A percentile compares a stretch with the other conserved stretches of the same genome.
Evolutionary conservation across 495 filamentous ascomycete species (phyloP).

Genomic region (Aspergillus affinis): DNA sequence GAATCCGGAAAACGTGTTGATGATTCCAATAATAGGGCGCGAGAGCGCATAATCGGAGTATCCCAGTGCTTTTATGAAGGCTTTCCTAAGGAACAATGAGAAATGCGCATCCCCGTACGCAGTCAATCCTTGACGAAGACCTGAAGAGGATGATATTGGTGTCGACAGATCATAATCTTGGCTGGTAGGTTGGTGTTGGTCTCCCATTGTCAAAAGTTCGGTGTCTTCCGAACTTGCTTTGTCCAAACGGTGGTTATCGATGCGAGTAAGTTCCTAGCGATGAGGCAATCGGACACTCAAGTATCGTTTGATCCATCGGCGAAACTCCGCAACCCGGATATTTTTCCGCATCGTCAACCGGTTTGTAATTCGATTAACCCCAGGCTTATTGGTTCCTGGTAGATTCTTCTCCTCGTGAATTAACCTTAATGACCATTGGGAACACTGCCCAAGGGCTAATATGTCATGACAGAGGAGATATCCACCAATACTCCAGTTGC

Average conservation of each 20-base stretch:
- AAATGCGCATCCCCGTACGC: slow-evolving; percentile 70
- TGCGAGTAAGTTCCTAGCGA: background rate
- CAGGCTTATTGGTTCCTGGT: background rate
- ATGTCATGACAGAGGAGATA: too few species aligned
- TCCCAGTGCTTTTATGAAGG: slow-evolving; percentile 69
- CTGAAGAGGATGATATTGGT: slow-evolving; percentile 47
- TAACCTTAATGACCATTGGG: too few species aligned
- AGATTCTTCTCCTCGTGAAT: too few species aligned
- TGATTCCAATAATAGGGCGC: slow-evolving; percentile 63
- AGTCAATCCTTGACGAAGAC: slow-evolving; percentile 59
- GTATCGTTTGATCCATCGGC: background rate
- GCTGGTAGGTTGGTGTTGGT: background rate
- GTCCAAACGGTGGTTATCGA: background rate
- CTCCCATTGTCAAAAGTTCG: slow-evolving; percentile 14
- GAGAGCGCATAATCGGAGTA: slow-evolving; percentile 67
- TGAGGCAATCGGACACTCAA: background rate
- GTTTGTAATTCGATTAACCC: background rate
- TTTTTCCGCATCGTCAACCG: background rate
- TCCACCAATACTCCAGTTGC: too few species aligned
- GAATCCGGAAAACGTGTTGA: slow-evolving; percentile 65
- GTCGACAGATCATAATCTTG: slow-evolving; percentile 56
- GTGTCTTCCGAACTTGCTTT: background rate
- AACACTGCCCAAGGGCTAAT: too few species aligned
- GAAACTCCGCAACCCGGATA: slow-evolving; percentile 4
- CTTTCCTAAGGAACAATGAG: slow-evolving; percentile 69